These are phyloP conservation scores for Flagelloscypha sp. DNA, from an alignment of 768 basidiomycete species.

Conservation along the genomic window DNA sequence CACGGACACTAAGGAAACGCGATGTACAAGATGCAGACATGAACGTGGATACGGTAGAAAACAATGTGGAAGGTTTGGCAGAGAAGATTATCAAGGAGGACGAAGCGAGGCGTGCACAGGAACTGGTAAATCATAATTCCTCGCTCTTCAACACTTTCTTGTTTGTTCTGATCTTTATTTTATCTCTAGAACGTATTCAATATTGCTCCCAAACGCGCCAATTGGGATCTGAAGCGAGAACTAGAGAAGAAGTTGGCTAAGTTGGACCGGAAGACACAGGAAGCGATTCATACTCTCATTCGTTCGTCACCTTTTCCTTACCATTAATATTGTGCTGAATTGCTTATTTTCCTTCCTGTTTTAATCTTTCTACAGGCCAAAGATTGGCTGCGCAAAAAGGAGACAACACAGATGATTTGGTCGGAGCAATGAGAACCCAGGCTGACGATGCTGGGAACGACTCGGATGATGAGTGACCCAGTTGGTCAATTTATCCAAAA, in stretches of 20 bases:
- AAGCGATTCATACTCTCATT: conserved; percentile 87
- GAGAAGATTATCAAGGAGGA: conserved; percentile 83
- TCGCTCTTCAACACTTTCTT: conserved; percentile 1
- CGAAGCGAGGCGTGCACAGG: conserved; percentile 75
- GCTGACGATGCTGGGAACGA: too few relatives aligned
- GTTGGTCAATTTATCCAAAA: too few relatives aligned
- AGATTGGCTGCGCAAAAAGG: conserved; percentile 74
- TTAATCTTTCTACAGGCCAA: conserved; percentile 45
- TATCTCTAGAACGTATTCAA: conserved; percentile 79
- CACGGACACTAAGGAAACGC: conserved; percentile 68
- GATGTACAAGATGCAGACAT: conserved; percentile 42
- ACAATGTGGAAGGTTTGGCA: conserved; percentile 73
- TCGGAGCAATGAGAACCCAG: conserved; percentile 79
- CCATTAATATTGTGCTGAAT: neutral
- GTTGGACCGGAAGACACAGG: conserved; percentile 86
- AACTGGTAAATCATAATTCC: conserved; percentile 53
- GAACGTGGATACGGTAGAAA: conserved; percentile 82
- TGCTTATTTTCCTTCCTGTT: conserved; percentile 1
- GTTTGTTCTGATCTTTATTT: conserved; percentile 2
- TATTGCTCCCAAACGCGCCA: conserved; percentile 93
- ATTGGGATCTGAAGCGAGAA: conserved; percentile 94
- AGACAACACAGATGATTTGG: conserved; percentile 65
- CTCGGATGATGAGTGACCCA: too few relatives aligned
- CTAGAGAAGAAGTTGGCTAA: conserved; percentile 84
- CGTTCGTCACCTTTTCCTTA: conserved; percentile 43